A percentile compares a stretch with the other conserved stretches of the same genome.
phyloP scores from a whole-genome alignment of 805 yeast species.

The Isabelozyma gotoi region DNA sequence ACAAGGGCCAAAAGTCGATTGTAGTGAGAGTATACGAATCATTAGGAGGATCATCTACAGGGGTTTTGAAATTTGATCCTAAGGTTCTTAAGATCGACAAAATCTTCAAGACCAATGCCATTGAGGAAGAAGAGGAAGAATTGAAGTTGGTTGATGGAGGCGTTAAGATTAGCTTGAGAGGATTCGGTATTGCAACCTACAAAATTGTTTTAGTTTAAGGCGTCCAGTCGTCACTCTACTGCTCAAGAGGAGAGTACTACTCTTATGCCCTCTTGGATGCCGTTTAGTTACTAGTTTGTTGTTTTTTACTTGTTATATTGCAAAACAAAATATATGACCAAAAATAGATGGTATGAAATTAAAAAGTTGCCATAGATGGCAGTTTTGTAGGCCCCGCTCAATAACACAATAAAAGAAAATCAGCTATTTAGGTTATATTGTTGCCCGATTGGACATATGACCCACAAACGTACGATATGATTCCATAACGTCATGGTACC shows the following conservation, averaged over 20 bases:
- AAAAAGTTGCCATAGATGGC: too few species aligned
- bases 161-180: constrained; percentile 49
- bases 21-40: constrained; percentile 82
- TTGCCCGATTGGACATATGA: constrained; percentile 5
- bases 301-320: background rate
- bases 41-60: constrained; percentile 74
- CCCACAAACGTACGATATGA: constrained; percentile 2
- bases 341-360: too few species aligned
- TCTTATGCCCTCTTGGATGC: background rate
- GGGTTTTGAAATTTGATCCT: constrained; percentile 43
- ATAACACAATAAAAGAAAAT: too few species aligned
- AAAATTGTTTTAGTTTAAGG: constrained; percentile 42
- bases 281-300: background rate
- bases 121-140: constrained; percentile 53
- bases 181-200: constrained; percentile 76
- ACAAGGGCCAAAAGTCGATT: constrained; percentile 42
- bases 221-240: background rate
- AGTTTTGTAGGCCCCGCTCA: too few species aligned
- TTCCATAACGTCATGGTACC: constrained; percentile 1
- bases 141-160: constrained; percentile 37
- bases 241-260: constrained; percentile 3
- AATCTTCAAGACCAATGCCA: constrained; percentile 56
- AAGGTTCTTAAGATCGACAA: constrained; percentile 39
- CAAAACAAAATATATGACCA: background rate
- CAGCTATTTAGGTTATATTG: background rate